Evolutionary conservation across 140 eudicot genomes (phyloP).

Genomic region (Stevia rebaudiana): DNA sequence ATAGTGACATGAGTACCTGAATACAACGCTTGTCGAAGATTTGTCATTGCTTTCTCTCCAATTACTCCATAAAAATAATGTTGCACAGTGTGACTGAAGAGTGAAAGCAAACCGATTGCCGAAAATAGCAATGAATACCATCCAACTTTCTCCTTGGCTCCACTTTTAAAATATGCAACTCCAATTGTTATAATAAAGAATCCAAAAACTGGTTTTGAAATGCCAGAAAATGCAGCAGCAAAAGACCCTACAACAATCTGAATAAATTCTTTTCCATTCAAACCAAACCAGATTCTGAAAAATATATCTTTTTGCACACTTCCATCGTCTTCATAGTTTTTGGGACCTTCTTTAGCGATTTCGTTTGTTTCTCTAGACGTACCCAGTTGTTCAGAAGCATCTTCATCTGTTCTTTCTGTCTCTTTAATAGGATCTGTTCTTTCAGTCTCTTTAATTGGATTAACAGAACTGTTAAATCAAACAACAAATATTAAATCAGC

Average conservation of each 20-base stretch:
- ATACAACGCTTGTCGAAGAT: conserved; percentile 67
- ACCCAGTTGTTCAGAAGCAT: conserved; percentile 22
- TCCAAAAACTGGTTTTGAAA: conserved; percentile 75
- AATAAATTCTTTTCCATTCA: conserved; percentile 38
- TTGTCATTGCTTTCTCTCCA: conserved; percentile 74
- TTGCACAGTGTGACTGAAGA: conserved; percentile 71
- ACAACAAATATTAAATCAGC: conserved; percentile 5
- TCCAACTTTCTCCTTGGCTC: conserved; percentile 53
- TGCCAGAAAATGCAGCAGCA: conserved; percentile 84
- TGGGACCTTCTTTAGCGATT: conserved; percentile 22
- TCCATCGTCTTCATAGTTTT: conserved; percentile 26
- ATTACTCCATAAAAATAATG: conserved; percentile 64
- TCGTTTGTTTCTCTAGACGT: conserved; percentile 19
- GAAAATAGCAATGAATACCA: conserved; percentile 57
- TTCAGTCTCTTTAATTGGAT: conserved; percentile 36
- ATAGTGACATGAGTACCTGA: conserved; percentile 39
- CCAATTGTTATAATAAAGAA: conserved; percentile 79
- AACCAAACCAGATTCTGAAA: conserved; percentile 77
- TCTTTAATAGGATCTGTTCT: conserved; percentile 28
- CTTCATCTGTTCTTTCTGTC: conserved; percentile 23
- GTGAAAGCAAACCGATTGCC: conserved; percentile 61
- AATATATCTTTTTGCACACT: conserved; percentile 33
- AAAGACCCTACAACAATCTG: conserved; percentile 54
- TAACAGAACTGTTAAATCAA: conserved; percentile 33
- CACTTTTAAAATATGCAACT: conserved; percentile 49